Base-by-base conservation (phyloP, 306 rosid genomes). In the Alnus rubra region DNA sequence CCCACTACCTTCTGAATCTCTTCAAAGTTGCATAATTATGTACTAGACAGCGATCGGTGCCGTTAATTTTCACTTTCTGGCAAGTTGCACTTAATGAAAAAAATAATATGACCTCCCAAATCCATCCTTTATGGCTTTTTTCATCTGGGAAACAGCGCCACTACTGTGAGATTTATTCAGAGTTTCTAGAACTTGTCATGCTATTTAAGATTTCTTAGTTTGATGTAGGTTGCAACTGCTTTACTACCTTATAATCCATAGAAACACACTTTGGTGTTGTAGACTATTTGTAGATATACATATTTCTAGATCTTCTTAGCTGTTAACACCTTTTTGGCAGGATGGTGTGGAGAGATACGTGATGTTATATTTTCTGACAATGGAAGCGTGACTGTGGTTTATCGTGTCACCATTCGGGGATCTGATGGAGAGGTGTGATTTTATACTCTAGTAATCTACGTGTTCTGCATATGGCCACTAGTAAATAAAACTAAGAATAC, bases 271-370 rank as follows among this genome's bases (percentile, higher is more conserved):
- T 58, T 58, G 19, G 14, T 28, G 65, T 58, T 18, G 13, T 68
- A 8, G 52, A 42, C 52, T 18, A n/a, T 68, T 18, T 68, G 16
- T 68, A 16, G 60, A 69, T 23, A 35, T 37, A 33, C 10, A 9
- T 16, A n/a, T 62, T 48, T 73, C 15, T 56, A 74, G 53, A 77
- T 69, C 59, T 77, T 62, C 39, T 51, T 45, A 18, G 42, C 30
- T 70, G 4, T 50, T 60, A 33, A 47, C 81, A 54, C 69, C 15
- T 53, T 45, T 45, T 80, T 83, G 70, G 85, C 87, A 93, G 98
- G 99, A 77, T 95, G 99, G 99, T 95, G 99, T 70, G 99, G 99
- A 72, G 99, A 95, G 85, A 87, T 95, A 75, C 91, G 99, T 42
- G 99, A 95, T 88, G 99, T 95, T 13, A 93, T 95, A 82, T 91